Conservation (phyloP, 2,329 filamentous ascomycete genomes). For the Daldinia sp. region DNA sequence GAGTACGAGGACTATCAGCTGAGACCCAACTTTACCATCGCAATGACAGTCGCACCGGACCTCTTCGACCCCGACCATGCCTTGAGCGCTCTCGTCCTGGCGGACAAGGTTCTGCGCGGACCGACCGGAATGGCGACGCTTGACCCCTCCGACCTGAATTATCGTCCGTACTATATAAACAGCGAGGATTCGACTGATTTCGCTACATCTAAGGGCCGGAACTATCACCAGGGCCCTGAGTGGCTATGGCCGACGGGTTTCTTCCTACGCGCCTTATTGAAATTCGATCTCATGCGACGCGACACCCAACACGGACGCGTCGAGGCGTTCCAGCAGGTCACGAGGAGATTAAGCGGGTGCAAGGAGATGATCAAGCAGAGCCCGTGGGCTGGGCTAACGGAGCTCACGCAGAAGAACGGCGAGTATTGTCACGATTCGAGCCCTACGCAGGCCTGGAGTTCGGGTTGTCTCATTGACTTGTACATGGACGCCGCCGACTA, state of each 20-base stretch:
- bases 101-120: slow-evolving; percentile 83
- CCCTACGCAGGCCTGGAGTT: slow-evolving; percentile 96
- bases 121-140: slow-evolving; percentile 96
- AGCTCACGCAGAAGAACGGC: slow-evolving; percentile 92
- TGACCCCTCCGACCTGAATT: slow-evolving; percentile 91
- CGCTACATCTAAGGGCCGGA: slow-evolving; percentile 90
- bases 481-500: slow-evolving; percentile 86
- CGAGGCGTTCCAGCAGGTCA: slow-evolving; percentile 96
- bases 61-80: slow-evolving; percentile 86
- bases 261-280: slow-evolving; percentile 90
- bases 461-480: slow-evolving; percentile 91
- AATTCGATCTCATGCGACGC: slow-evolving; percentile 85
- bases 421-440: slow-evolving; percentile 88
- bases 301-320: slow-evolving; percentile 73
- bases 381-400: slow-evolving; percentile 90
- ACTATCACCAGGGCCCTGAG: slow-evolving; percentile 98
- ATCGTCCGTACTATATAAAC: slow-evolving; percentile 94
- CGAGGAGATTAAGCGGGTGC: slow-evolving; percentile 82
- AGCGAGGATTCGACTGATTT: slow-evolving; percentile 93
- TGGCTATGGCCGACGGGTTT: slow-evolving; percentile 99
- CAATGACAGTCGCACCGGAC: slow-evolving; percentile 92
- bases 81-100: slow-evolving; percentile 80
- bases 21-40: slow-evolving; percentile 92
- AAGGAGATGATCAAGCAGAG: slow-evolving; percentile 85
- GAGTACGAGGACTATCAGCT: slow-evolving; percentile 98